These are phyloP conservation scores for Paraurostyla sp. DNA, from an alignment of 73 alveolate genomes.

Conservation along the genomic window DNA sequence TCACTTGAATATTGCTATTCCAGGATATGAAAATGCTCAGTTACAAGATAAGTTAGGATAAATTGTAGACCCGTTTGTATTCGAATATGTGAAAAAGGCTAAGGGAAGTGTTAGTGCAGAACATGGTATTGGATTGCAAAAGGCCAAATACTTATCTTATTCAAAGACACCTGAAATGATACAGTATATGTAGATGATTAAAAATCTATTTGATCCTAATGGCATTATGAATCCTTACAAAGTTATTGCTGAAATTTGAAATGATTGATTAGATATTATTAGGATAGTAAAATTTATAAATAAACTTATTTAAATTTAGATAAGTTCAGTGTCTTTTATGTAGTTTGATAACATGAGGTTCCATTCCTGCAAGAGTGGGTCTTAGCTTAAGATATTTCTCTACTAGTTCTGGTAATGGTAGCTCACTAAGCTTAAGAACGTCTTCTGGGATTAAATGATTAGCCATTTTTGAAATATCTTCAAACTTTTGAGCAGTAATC, in stretches of 20 bases:
- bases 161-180: slow-evolving; percentile 73
- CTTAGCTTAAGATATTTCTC: background rate
- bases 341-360: slow-evolving; percentile 27
- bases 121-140: slow-evolving; percentile 81
- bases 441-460: background rate
- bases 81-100: slow-evolving; percentile 71
- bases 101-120: slow-evolving; percentile 83
- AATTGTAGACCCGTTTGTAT: slow-evolving; percentile 78
- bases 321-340: background rate
- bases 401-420: slow-evolving; percentile 9
- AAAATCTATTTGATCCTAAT: slow-evolving; percentile 40
- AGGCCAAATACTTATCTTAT: slow-evolving; percentile 69
- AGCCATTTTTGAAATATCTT: background rate
- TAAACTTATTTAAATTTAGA: background rate
- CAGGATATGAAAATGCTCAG: slow-evolving; percentile 63
- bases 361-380: slow-evolving; percentile 28
- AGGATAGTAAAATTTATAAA: too few species aligned
- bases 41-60: slow-evolving; percentile 37
- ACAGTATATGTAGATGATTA: slow-evolving; percentile 50
- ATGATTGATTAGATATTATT: background rate
- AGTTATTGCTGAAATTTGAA: slow-evolving; percentile 8
- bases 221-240: slow-evolving; percentile 73
- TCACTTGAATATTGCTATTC: slow-evolving; percentile 73
- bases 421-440: background rate
- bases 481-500: slow-evolving; percentile 18